Evolutionary conservation across 805 yeast species (phyloP).

Genomic region (Saccharomyces mikatae): DNA sequence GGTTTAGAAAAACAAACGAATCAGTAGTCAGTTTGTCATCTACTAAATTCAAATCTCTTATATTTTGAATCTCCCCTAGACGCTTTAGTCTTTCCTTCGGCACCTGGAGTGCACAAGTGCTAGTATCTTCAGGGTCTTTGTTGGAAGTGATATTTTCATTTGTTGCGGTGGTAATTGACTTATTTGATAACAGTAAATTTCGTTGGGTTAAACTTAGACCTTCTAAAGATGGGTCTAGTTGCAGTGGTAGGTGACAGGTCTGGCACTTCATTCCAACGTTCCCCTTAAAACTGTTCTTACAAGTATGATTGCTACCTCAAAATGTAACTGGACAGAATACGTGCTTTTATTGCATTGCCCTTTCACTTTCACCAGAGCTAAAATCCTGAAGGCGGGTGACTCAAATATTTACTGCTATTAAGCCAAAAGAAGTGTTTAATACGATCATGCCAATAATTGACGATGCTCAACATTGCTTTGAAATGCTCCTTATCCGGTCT

Average conservation of each 20-base stretch:
- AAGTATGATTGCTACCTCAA: neutral
- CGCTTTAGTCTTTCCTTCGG: conserved; percentile 20
- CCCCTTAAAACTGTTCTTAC: neutral
- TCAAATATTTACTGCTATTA: neutral
- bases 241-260: conserved; percentile 38
- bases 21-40: conserved; percentile 18
- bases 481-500: no score
- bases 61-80: conserved; percentile 12
- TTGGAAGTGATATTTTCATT: neutral
- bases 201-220: conserved; percentile 39
- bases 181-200: conserved; percentile 27
- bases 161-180: conserved; percentile 10
- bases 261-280: conserved; percentile 32
- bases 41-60: conserved; percentile 25
- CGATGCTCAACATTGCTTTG: neutral
- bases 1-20: conserved; percentile 24
- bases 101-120: conserved; percentile 9
- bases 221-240: conserved; percentile 36
- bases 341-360: neutral
- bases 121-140: neutral
- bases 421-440: neutral
- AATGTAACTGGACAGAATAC: neutral
- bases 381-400: neutral
- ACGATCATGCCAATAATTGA: neutral
- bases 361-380: neutral